Base-by-base conservation (phyloP, 2,329 filamentous ascomycete genomes). In the Ploettnerulaceae sp. region DNA sequence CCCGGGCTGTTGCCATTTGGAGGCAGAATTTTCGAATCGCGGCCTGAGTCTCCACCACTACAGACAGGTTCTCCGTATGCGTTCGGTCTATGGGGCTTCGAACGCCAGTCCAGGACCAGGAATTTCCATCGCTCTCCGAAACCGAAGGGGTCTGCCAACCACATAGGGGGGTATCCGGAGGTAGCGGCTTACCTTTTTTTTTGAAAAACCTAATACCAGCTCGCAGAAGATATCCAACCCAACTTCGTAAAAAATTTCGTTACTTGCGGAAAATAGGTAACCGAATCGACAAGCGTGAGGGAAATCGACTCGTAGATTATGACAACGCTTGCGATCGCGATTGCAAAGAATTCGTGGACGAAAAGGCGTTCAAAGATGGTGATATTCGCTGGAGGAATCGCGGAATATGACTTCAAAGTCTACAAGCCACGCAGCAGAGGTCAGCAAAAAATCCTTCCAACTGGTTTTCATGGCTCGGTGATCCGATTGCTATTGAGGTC, bases 291-390 rank as follows among this genome's bases (percentile, higher is more conserved):
- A 45, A 45, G 29, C 43, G 51, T 53, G 44, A 54, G 46, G 41
- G 57, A 56, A 57, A 28, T 53, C 45, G 55, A 57, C 43, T 57
- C 48, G 45, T 58, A 55, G 52, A 34, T 53, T 54, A 55, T 48
- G 53, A 57, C 48, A 58, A 59, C 51, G 54, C 50, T 60, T 57
- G 60, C 60, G 57, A 59, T 57, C 57, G 56, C 52, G 52, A 59
- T 57, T 58, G 56, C 52, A 53, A 50, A 57, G 21, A 53, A 55
- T 49, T 59, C 53, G 55, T 54, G 33, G 53, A 51, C 48, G 54
- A 48, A 49, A 54, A 25, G 45, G 43, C 34, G 47, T 56, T n/a
- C 47, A 58, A 56, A 57, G 52, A 61, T 58, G 52, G 49, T 54
- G 52, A 52, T 40, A 49, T 52, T 60, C 54, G 57, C 56, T 54